Base-by-base conservation (phyloP, 257 asterid genomes). In the Mitragyna speciosa region DNA sequence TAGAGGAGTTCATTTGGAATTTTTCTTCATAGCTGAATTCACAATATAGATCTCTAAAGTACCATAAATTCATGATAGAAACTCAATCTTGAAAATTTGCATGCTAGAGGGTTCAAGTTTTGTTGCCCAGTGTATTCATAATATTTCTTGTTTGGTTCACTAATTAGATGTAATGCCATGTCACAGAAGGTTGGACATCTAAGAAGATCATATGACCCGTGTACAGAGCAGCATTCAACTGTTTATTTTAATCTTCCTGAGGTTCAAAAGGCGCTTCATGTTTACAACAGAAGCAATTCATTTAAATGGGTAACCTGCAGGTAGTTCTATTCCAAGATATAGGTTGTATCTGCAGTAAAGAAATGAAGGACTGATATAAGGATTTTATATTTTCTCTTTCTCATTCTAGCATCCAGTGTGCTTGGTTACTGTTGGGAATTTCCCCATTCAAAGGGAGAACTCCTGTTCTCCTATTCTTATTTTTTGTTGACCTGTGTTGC, bases 201-300 rank as follows among this genome's bases (percentile, higher is more conserved):
- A 70, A 89, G 95, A 88, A 83, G 90, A 76, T 84, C 85, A 19
- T 96, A 96, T 33, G 99, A 96, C 84, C 98, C 99, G 56, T 96
- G 99, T 89, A 96, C 97, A 31, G 98, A 94, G 87, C 52, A 82
- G 82, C 97, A 96, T 85, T 86, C 99, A 22, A 85, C 81, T 61
- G 79, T 87, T 73, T 96, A 96, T 87, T 96, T 96, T 87, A 96
- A 96, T 89, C 97, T 90, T 76, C 97, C 92, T 7, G 98, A 94
- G 85, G 99, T 96, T 88, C 98, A 96, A 87, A 75, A 76, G 19
- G 98, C 98, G 74, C 93, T 96, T 84, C 99, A 94, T 82, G 93
- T 90, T 87, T 70, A 85, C 67, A 72, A 84, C 48, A 71, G 88
- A 87, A 66, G 84, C 91, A 65, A 76, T 76, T 85, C 85, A 17